Evolutionary conservation across 2,329 filamentous ascomycete species (phyloP).

Genomic region (Penicillium sp.): DNA sequence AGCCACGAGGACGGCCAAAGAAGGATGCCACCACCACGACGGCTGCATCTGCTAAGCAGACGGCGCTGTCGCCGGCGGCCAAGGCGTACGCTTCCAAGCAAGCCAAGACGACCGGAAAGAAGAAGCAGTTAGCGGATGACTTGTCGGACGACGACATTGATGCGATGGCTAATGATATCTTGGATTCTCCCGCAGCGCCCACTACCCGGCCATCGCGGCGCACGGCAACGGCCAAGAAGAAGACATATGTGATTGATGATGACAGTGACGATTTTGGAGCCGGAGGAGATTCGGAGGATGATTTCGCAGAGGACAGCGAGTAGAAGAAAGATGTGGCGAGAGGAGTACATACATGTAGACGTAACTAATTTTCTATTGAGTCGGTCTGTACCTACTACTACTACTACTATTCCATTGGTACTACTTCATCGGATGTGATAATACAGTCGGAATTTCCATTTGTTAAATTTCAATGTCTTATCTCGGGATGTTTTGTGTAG

Average conservation of each 20-base stretch:
- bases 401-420: too few relatives aligned
- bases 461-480: too few relatives aligned
- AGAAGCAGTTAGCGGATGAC: constrained; percentile 35
- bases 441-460: too few relatives aligned
- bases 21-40: constrained; percentile 38
- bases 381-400: too few relatives aligned
- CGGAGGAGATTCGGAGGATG: constrained; percentile 32
- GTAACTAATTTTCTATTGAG: too few relatives aligned
- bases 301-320: too few relatives aligned
- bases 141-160: constrained; percentile 41
- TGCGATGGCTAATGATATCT: constrained; percentile 41
- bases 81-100: constrained; percentile 52
- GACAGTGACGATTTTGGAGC: constrained; percentile 31
- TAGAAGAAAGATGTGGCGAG: too few relatives aligned
- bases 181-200: constrained; percentile 42
- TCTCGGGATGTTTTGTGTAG: too few relatives aligned
- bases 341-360: too few relatives aligned
- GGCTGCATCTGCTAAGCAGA: constrained; percentile 24
- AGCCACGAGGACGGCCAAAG: constrained; percentile 14
- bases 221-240: constrained; percentile 35
- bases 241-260: constrained; percentile 37
- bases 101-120: constrained; percentile 42
- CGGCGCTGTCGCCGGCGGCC: constrained; percentile 55
- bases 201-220: too few relatives aligned
- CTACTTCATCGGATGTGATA: too few relatives aligned